phyloP scores from a whole-genome alignment of 345 rosid species.

The Brassica napus region DNA sequence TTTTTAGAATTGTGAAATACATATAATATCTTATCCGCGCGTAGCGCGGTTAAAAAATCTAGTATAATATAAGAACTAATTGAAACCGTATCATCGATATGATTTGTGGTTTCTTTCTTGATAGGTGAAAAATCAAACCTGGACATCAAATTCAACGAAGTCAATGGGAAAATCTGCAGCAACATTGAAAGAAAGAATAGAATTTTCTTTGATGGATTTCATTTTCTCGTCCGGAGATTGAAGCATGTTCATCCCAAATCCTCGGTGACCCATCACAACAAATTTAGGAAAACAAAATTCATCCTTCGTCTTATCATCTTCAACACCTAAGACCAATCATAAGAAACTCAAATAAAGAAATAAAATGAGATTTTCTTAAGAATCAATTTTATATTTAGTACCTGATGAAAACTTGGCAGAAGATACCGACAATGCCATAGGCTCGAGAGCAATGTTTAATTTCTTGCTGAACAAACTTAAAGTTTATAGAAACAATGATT shows the following conservation, averaged over 20 bases:
- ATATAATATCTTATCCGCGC: no score
- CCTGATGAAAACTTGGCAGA: slow-evolving; percentile 38
- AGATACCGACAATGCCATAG: slow-evolving; percentile 37
- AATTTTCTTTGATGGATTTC: slow-evolving; percentile 64
- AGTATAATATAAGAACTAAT: background rate
- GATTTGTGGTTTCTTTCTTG: background rate
- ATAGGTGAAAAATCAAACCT: slow-evolving; percentile 42
- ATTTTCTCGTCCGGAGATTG: slow-evolving; percentile 50
- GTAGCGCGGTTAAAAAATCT: no score
- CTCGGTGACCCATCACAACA: slow-evolving; percentile 67
- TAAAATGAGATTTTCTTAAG: background rate
- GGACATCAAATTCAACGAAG: slow-evolving; percentile 78
- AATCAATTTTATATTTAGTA: background rate
- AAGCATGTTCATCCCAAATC: slow-evolving; percentile 67
- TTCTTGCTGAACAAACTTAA: slow-evolving; percentile 1
- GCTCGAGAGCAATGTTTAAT: slow-evolving; percentile 49
- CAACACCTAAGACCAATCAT: slow-evolving; percentile 31
- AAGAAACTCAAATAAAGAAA: background rate
- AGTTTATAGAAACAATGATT: background rate
- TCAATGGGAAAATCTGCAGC: slow-evolving; percentile 57
- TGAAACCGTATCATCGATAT: background rate
- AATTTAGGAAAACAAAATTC: slow-evolving; percentile 48
- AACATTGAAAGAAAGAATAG: slow-evolving; percentile 54
- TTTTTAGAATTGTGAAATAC: no score
- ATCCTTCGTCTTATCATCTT: slow-evolving; percentile 22